These are phyloP conservation scores for Mortierella sp. DNA, from an alignment of 371 early-diverging fungal species.

Conservation along the genomic window DNA sequence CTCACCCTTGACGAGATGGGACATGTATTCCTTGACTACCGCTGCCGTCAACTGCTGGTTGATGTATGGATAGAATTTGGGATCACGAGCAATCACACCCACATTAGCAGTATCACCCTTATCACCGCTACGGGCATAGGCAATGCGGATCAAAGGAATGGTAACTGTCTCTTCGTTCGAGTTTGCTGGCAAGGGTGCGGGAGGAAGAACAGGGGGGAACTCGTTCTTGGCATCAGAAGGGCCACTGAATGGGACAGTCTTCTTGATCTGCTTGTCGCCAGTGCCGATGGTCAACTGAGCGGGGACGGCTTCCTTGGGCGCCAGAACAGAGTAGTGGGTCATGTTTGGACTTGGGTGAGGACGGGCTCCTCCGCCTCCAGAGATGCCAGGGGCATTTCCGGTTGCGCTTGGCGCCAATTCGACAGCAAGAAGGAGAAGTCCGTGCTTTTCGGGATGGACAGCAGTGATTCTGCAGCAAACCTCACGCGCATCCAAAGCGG, in stretches of 20 bases:
- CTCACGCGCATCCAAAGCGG: conserved; percentile 66
- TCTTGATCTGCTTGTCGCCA: conserved; percentile 26
- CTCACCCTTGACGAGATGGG: conserved; percentile 72
- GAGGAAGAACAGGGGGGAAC: conserved; percentile 50
- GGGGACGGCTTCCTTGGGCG: conserved; percentile 67
- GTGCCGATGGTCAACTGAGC: conserved; percentile 63
- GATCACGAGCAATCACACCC: conserved; percentile 77
- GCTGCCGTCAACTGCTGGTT: conserved; percentile 58
- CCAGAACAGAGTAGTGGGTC: conserved; percentile 74
- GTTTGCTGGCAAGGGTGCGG: conserved; percentile 33
- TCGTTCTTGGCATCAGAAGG: conserved; percentile 47
- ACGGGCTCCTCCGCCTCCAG: conserved; percentile 73
- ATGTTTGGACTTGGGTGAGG: conserved; percentile 76
- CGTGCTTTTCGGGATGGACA: conserved; percentile 69
- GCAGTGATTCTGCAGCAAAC: conserved; percentile 75
- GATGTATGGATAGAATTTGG: conserved; percentile 66
- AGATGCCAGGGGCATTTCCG: conserved; percentile 83
- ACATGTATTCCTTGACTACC: conserved; percentile 71
- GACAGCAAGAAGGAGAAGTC: conserved; percentile 70
- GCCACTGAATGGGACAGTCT: conserved; percentile 37
- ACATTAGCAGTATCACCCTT: conserved; percentile 82
- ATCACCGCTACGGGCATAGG: conserved; percentile 81
- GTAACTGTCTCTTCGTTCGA: conserved; percentile 54
- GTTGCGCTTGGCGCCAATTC: conserved; percentile 82
- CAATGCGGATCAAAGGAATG: conserved; percentile 71